phyloP scores from a whole-genome alignment of 2,329 filamentous ascomycete genomes.

The Pezicula neosporulosa region DNA sequence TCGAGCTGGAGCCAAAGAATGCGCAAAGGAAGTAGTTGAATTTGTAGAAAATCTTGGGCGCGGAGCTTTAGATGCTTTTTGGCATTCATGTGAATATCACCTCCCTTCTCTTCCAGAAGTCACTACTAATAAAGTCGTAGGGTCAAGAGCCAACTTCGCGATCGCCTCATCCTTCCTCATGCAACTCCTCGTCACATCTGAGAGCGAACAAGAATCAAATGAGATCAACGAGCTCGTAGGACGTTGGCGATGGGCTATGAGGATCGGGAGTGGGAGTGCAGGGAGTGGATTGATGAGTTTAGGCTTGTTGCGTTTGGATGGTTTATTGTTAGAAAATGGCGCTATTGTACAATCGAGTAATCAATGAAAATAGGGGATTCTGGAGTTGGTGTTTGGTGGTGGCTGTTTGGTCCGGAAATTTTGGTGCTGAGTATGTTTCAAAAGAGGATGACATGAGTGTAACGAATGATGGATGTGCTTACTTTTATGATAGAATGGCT shows the following conservation, averaged over 20 bases:
- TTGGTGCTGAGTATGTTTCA: no score
- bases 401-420: not conserved
- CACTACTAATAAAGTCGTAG: constrained; percentile 7
- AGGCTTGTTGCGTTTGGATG: constrained; percentile 25
- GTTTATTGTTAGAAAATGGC: constrained; percentile 21
- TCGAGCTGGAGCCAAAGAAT: constrained; percentile 25
- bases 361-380: not conserved
- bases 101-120: not conserved
- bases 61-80: constrained; percentile 26
- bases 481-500: no score
- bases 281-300: constrained; percentile 27
- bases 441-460: no score
- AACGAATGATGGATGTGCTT: no score
- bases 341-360: not conserved
- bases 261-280: constrained; percentile 20
- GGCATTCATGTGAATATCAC: constrained; percentile 25
- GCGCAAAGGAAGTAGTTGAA: constrained; percentile 28
- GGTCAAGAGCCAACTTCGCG: constrained; percentile 29
- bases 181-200: constrained; percentile 25
- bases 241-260: constrained; percentile 28
- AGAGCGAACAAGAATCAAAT: constrained; percentile 19
- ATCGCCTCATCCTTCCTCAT: constrained; percentile 30
- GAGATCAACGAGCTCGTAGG: constrained; percentile 25
- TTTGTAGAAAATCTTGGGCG: constrained; percentile 25
- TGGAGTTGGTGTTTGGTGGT: not conserved